Percentiles rank a stretch among this genome's conserved stretches.
These are phyloP conservation scores for Coemansia sp. DNA, from an alignment of 192 early-diverging fungal genomes.

Conservation along the genomic window DNA sequence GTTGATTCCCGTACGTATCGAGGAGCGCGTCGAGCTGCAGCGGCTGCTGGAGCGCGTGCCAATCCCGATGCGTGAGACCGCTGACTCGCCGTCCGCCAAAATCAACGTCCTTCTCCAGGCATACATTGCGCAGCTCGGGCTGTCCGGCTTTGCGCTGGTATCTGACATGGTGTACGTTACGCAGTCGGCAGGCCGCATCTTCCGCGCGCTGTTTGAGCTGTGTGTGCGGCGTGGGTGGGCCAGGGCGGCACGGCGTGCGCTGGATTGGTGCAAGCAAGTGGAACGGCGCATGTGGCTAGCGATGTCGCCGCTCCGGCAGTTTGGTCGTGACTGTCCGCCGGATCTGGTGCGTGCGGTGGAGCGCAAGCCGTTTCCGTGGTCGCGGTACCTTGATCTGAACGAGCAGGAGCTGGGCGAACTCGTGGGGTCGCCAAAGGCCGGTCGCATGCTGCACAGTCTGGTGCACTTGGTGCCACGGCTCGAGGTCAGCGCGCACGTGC, in stretches of 20 bases:
- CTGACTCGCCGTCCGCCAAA: slow-evolving; percentile 91
- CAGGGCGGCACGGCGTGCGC: slow-evolving; percentile 79
- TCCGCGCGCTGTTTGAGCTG: slow-evolving; percentile 97
- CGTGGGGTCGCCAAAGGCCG: slow-evolving; percentile 81
- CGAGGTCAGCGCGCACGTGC: slow-evolving; percentile 85
- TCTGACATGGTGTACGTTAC: slow-evolving; percentile 99
- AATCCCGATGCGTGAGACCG: slow-evolving; percentile 86
- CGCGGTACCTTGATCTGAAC: slow-evolving; percentile 89
- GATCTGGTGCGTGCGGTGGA: slow-evolving; percentile 88
- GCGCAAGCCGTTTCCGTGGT: slow-evolving; percentile 92
- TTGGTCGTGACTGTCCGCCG: slow-evolving; percentile 63
- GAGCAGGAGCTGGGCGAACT: slow-evolving; percentile 94
- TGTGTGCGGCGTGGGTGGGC: slow-evolving; percentile 93
- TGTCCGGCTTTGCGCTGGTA: slow-evolving; percentile 93
- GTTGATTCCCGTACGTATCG: slow-evolving; percentile 89
- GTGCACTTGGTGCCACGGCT: slow-evolving; percentile 94
- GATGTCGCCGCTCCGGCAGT: slow-evolving; percentile 95
- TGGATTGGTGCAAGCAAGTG: slow-evolving; percentile 97
- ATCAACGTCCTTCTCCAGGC: slow-evolving; percentile 92
- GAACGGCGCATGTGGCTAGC: slow-evolving; percentile 91
- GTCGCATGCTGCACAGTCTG: slow-evolving; percentile 83
- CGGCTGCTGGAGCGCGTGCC: slow-evolving; percentile 92
- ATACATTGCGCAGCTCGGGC: slow-evolving; percentile 90
- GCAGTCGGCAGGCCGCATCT: slow-evolving; percentile 88
- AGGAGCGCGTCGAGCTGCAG: slow-evolving; percentile 88